These are phyloP conservation scores for Trichoderma gamsii DNA, from an alignment of 495 filamentous ascomycete species.

Conservation along the genomic window DNA sequence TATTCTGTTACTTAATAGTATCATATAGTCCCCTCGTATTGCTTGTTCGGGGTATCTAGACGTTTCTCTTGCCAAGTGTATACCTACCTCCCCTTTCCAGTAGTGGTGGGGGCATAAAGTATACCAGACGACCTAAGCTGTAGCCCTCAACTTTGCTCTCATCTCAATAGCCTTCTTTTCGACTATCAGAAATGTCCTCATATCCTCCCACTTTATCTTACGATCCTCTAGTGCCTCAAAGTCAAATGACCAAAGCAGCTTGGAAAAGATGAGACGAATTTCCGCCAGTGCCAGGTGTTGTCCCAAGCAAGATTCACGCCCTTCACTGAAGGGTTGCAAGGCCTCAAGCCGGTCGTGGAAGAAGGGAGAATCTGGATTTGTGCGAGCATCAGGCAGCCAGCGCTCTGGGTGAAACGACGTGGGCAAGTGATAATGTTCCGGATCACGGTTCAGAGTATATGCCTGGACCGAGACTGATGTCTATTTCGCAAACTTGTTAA, in stretches of 20 bases:
- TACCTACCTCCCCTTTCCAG: no score
- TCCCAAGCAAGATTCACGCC: constrained; percentile 51
- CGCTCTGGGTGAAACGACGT: constrained; percentile 37
- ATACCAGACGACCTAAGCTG: not conserved
- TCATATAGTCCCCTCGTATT: no score
- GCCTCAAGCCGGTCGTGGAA: constrained; percentile 39
- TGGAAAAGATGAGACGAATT: constrained; percentile 45
- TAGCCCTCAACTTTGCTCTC: constrained; percentile 18
- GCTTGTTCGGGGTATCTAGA: no score
- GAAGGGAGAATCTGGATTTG: constrained; percentile 26
- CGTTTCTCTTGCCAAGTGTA: no score
- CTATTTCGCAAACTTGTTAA: constrained; percentile 6
- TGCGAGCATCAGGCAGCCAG: constrained; percentile 38
- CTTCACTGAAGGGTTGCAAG: constrained; percentile 48
- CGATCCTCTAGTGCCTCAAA: constrained; percentile 35
- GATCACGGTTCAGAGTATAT: constrained; percentile 25
- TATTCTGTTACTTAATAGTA: no score
- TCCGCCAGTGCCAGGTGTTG: constrained; percentile 47
- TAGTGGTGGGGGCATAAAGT: not conserved
- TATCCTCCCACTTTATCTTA: constrained; percentile 23
- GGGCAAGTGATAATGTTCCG: constrained; percentile 18
- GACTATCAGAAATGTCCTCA: constrained; percentile 27
- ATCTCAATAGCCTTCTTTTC: constrained; percentile 27
- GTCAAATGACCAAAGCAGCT: constrained; percentile 48
- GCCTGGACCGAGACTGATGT: constrained; percentile 30